A percentile compares a stretch with the other conserved stretches of the same genome.
phyloP scores from a whole-genome alignment of 1,139 yeast genomes.

The Yamadazyma sp. region DNA sequence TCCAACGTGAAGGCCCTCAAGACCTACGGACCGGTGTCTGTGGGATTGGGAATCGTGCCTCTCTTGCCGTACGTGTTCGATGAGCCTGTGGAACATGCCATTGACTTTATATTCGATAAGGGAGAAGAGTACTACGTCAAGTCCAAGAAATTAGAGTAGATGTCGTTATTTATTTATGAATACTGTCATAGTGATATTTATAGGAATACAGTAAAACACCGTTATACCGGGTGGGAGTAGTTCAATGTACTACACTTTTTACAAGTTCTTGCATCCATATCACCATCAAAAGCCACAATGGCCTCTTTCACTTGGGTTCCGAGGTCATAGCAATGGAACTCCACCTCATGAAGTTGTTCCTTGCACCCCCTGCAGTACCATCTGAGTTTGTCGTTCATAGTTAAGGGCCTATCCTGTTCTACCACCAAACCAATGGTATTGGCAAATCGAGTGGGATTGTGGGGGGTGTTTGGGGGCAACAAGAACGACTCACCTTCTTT shows the following conservation, averaged over 20 bases:
- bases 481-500: constrained; percentile 86
- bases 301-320: constrained; percentile 92
- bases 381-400: constrained; percentile 64
- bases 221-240: constrained; percentile 39
- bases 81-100: constrained; percentile 74
- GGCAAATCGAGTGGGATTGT: constrained; percentile 84
- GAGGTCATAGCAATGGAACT: constrained; percentile 74
- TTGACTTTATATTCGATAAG: constrained; percentile 63
- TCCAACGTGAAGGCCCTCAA: constrained; percentile 37
- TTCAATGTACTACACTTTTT: constrained; percentile 69
- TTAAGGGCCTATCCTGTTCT: constrained; percentile 88
- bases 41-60: constrained; percentile 79
- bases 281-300: constrained; percentile 67
- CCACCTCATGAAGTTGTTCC: constrained; percentile 63
- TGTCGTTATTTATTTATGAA: too few species aligned
- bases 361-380: constrained; percentile 84
- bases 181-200: too few species aligned
- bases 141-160: constrained; percentile 8
- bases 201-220: too few species aligned
- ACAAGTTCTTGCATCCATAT: constrained; percentile 68
- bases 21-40: constrained; percentile 73
- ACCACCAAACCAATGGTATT: constrained; percentile 88
- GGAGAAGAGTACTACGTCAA: constrained; percentile 42
- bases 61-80: constrained; percentile 76
- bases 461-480: constrained; percentile 83